A percentile compares a stretch with the other conserved stretches of the same genome.
Evolutionary conservation across 2,329 filamentous ascomycete genomes (phyloP).

Genomic region (Rhinocladiella mackenziei): DNA sequence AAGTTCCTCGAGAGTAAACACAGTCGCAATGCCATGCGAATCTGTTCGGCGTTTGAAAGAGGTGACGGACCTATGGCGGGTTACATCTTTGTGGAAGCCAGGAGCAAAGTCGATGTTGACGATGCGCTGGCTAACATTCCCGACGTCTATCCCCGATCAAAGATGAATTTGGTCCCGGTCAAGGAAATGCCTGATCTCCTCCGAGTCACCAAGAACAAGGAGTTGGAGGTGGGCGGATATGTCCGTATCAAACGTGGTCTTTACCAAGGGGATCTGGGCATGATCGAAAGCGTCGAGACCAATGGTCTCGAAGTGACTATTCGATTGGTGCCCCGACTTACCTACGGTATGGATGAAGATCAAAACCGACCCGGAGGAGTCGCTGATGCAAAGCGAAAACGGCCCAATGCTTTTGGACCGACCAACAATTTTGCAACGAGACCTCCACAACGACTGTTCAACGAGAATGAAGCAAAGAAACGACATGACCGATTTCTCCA

Average conservation of each 20-base stretch:
- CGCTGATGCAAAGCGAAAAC: conserved; percentile 71
- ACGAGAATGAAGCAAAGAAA: conserved; percentile 87
- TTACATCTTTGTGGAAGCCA: conserved; percentile 91
- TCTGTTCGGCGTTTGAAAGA: conserved; percentile 89
- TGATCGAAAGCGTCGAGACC: conserved; percentile 86
- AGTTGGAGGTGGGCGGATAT: conserved; percentile 82
- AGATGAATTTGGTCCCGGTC: conserved; percentile 84
- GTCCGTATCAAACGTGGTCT: conserved; percentile 79
- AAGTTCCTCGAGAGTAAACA: conserved; percentile 74
- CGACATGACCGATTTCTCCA: conserved; percentile 64
- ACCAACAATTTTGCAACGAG: conserved; percentile 55
- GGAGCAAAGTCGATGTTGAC: conserved; percentile 79
- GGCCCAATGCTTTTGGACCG: conserved; percentile 49
- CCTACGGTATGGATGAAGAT: conserved; percentile 88
- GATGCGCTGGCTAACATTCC: conserved; percentile 77
- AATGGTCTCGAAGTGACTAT: conserved; percentile 87
- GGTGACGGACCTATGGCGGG: conserved; percentile 78
- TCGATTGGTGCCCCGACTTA: conserved; percentile 80
- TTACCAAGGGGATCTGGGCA: conserved; percentile 84
- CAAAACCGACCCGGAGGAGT: conserved; percentile 40
- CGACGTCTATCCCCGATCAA: conserved; percentile 83
- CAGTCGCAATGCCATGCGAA: conserved; percentile 74
- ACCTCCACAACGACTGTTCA: conserved; percentile 87
- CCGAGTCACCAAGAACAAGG: conserved; percentile 79
- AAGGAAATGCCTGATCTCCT: conserved; percentile 98